Base-by-base conservation (phyloP, 2,329 filamentous ascomycete genomes). In the Sporothrix dimorphospora region DNA sequence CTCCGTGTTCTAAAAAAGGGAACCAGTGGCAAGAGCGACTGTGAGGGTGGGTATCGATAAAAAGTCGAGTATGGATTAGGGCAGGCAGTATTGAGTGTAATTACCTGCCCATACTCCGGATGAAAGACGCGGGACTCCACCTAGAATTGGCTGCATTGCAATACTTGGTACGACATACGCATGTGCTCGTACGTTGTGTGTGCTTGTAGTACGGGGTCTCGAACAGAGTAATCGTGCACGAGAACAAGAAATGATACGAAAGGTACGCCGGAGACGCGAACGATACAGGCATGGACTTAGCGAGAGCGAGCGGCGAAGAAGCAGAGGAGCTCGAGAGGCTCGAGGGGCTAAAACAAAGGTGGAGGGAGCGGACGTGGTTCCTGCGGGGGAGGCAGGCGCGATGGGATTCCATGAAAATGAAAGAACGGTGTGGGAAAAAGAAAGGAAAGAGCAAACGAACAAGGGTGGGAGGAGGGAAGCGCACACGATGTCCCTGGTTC, bases 341-440 rank as follows among this genome's bases (percentile, higher is more conserved):
- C 27, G 6, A 30, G 27, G 14, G 14, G 4, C 24, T 16, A 30
- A 27, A 30, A 30, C n/a, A 53, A 55, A 6, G 24, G 34, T 61
- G 34, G n/a, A 63, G 24, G 38, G 34, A 63, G 34, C 57, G 11
- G 57, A 63, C 34, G 34, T 42, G 27, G 53, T n/a, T 27, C 34
- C 53, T 27, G 27, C 53, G 40, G 16, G 8, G 9, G 11, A 38
- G 30, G n/a, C 27, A 40, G 30, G 63, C 27, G 19, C 42, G 16
- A 51, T 67, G 45, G 42, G 45, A 51, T 53, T 30, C 21, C 45
- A 34, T 19, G 27, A 30, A 51, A 34, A 6, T 19, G 45, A 67
- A 68, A 55, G 30, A 53, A 68, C 65, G 65, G 30, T 55, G 65
- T 51, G 45, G 45, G 63, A 67, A 51, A 68, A 55, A 68, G 19